Conservation (phyloP, 257 asterid genomes). For the Cynanchum wilfordii region DNA sequence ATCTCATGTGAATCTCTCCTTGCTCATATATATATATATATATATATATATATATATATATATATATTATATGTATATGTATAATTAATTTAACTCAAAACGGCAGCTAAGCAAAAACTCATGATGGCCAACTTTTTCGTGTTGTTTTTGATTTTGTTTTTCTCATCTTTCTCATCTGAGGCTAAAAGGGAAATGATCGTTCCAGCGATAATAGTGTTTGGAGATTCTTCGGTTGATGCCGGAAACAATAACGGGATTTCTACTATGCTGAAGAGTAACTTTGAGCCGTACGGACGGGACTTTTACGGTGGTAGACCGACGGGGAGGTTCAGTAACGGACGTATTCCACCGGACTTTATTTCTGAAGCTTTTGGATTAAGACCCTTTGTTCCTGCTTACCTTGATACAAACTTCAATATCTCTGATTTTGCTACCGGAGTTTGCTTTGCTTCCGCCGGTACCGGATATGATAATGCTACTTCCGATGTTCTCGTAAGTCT, state of each 20-base stretch:
- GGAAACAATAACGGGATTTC: conserved; percentile 81
- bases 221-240: conserved; percentile 86
- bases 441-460: conserved; percentile 91
- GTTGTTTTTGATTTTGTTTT: neutral
- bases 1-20: neutral
- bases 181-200: conserved; percentile 21
- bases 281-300: conserved; percentile 87
- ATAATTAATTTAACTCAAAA: no score
- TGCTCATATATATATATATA: neutral
- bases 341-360: conserved; percentile 76
- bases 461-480: conserved; percentile 75
- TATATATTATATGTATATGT: no score
- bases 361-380: conserved; percentile 73
- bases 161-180: neutral
- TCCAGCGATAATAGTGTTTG: conserved; percentile 85
- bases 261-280: conserved; percentile 71
- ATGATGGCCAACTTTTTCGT: no score
- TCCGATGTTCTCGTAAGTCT: conserved; percentile 76
- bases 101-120: no score
- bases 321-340: conserved; percentile 82
- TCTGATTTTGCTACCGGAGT: conserved; percentile 76
- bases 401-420: conserved; percentile 59
- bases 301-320: conserved; percentile 68
- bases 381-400: conserved; percentile 83
- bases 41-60: neutral